Conservation (phyloP, 768 basidiomycete species). For the Boletus subcaerulescens region DNA sequence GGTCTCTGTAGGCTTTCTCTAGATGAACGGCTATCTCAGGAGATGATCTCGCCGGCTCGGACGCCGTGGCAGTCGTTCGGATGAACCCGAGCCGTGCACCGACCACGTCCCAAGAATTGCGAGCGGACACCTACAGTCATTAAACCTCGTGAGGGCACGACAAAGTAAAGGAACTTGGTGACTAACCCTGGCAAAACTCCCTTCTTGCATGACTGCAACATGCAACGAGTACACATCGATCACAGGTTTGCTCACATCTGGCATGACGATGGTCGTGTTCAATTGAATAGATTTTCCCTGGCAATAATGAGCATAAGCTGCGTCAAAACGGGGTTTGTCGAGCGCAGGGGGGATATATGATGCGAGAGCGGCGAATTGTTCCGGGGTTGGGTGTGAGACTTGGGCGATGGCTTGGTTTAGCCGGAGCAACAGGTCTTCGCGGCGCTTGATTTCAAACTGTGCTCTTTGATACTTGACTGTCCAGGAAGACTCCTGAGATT, state of each 20-base stretch:
- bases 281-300: constrained; percentile 23
- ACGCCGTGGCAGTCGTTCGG: constrained; percentile 20
- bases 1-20: constrained; percentile 27
- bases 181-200: constrained; percentile 28
- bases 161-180: not conserved
- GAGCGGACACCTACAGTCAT: constrained; percentile 20
- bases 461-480: constrained; percentile 19
- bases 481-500: constrained; percentile 20
- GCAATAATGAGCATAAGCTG: constrained; percentile 28
- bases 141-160: not conserved
- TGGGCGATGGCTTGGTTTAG: constrained; percentile 29
- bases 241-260: constrained; percentile 23
- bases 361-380: constrained; percentile 25
- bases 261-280: constrained; percentile 30
- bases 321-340: constrained; percentile 28
- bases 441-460: constrained; percentile 31
- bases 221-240: constrained; percentile 31
- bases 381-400: constrained; percentile 19
- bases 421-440: constrained; percentile 26
- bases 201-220: constrained; percentile 33
- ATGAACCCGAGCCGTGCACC: constrained; percentile 27
- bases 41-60: constrained; percentile 24
- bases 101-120: constrained; percentile 28
- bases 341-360: constrained; percentile 29
- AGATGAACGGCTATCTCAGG: constrained; percentile 25